Evolutionary conservation across 1,284 basidiomycete genomes (phyloP).

Genomic region (Hypsizygus ulmarius): DNA sequence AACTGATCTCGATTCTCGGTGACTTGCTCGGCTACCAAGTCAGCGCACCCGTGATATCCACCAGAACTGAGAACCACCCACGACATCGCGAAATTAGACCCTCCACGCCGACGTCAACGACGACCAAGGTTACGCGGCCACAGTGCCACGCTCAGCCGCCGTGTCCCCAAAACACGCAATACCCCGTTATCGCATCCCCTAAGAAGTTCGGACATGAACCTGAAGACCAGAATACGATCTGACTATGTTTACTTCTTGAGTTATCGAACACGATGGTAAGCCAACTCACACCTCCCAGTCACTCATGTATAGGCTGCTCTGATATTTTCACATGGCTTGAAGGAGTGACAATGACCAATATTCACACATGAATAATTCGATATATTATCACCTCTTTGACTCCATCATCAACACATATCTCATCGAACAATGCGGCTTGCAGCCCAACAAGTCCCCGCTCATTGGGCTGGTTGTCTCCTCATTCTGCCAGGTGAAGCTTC

Average conservation of each 20-base stretch:
- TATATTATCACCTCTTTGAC: slow-evolving; percentile 80
- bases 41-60: no score
- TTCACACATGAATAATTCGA: slow-evolving; percentile 71
- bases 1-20: no score
- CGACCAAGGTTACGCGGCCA: no score
- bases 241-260: slow-evolving; percentile 60
- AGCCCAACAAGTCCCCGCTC: slow-evolving; percentile 45
- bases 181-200: no score
- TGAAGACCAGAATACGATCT: slow-evolving; percentile 40
- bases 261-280: slow-evolving; percentile 70
- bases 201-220: slow-evolving; percentile 21
- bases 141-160: no score
- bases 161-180: no score
- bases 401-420: slow-evolving; percentile 74
- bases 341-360: slow-evolving; percentile 85
- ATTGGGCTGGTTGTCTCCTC: slow-evolving; percentile 76
- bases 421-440: slow-evolving; percentile 53
- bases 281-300: slow-evolving; percentile 7
- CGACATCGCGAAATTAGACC: no score
- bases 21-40: no score
- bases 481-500: slow-evolving; percentile 49
- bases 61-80: no score
- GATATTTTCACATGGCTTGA: slow-evolving; percentile 10
- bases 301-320: neutral
- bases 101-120: no score